Evolutionary conservation across 2,329 filamentous ascomycete genomes (phyloP).

Genomic region (Cladobotryum protrusum): DNA sequence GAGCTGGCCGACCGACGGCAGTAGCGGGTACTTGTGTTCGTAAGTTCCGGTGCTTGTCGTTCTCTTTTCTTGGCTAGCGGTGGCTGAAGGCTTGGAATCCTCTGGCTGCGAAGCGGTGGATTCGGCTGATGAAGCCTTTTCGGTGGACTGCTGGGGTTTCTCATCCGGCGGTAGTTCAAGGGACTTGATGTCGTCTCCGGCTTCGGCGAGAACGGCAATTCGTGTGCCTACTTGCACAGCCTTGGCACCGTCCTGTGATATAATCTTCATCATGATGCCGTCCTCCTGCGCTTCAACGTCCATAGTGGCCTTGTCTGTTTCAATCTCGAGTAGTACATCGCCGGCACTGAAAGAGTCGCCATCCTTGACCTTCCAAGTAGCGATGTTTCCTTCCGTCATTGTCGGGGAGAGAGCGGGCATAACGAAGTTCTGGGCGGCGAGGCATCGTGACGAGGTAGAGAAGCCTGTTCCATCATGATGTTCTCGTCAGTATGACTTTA

Average conservation of each 20-base stretch:
- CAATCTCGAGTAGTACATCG: slow-evolving; percentile 84
- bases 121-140: not conserved
- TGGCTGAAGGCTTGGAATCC: slow-evolving; percentile 25
- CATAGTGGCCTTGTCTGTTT: slow-evolving; percentile 93
- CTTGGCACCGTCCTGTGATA: slow-evolving; percentile 67
- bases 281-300: slow-evolving; percentile 91
- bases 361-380: slow-evolving; percentile 80
- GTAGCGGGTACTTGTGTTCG: slow-evolving; percentile 65
- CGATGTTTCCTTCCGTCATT: slow-evolving; percentile 90
- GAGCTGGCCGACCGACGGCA: slow-evolving; percentile 78
- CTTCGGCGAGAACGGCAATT: slow-evolving; percentile 77
- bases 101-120: slow-evolving; percentile 19
- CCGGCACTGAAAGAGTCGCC: slow-evolving; percentile 76
- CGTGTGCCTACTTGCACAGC: slow-evolving; percentile 69
- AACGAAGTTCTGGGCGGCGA: slow-evolving; percentile 78
- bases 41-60: slow-evolving; percentile 43
- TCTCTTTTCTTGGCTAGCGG: slow-evolving; percentile 6
- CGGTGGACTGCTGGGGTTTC: slow-evolving; percentile 33
- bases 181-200: slow-evolving; percentile 68
- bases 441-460: slow-evolving; percentile 53
- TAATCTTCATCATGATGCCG: slow-evolving; percentile 79
- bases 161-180: slow-evolving; percentile 72
- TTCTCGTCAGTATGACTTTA: not conserved
- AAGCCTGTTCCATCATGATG: slow-evolving; percentile 44
- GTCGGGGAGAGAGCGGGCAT: slow-evolving; percentile 90